These are phyloP conservation scores for Sphagnum fallax DNA, from an alignment of 228 moss, liverwort and hornwort genomes.

Conservation along the genomic window DNA sequence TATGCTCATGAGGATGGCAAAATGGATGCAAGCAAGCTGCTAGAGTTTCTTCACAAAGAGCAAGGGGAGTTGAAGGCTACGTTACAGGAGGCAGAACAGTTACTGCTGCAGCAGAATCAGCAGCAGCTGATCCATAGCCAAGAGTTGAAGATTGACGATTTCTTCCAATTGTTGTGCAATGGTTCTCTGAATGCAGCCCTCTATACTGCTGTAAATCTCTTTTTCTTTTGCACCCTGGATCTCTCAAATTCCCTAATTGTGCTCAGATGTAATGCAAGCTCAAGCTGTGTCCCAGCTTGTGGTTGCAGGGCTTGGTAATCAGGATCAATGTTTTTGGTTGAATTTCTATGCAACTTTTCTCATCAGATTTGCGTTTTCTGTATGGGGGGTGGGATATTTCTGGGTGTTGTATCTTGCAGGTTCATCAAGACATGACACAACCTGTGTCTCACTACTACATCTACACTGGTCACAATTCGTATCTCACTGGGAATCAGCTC, in stretches of 20 bases:
- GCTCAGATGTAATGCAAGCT: too few relatives aligned
- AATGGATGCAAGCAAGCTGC: conserved; percentile 40
- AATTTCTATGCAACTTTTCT: neutral
- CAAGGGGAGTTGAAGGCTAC: conserved; percentile 53
- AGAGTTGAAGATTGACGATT: conserved; percentile 41
- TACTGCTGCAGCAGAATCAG: conserved; percentile 30
- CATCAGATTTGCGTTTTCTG: neutral
- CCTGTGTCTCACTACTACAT: conserved; percentile 72
- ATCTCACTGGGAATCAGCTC: conserved; percentile 94
- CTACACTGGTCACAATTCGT: conserved; percentile 97
- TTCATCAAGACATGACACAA: conserved; percentile 81
- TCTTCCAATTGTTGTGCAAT: conserved; percentile 51
- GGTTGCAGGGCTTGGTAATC: too few relatives aligned
- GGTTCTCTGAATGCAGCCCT: conserved; percentile 44
- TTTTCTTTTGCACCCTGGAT: neutral
- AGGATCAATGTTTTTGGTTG: neutral
- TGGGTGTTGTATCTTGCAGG: conserved; percentile 15
- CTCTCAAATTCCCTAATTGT: neutral
- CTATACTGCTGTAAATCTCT: neutral
- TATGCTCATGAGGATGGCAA: conserved; percentile 51
- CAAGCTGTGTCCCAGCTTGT: too few relatives aligned
- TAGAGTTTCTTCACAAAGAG: conserved; percentile 41
- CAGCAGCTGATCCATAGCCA: neutral
- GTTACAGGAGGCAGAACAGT: conserved; percentile 26
- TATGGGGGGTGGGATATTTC: too few relatives aligned